Evolutionary conservation across 2,329 filamentous ascomycete species (phyloP), one percentile per base, ranked within the genome.

Genomic region (Pezicula neosporulosa): DNA sequence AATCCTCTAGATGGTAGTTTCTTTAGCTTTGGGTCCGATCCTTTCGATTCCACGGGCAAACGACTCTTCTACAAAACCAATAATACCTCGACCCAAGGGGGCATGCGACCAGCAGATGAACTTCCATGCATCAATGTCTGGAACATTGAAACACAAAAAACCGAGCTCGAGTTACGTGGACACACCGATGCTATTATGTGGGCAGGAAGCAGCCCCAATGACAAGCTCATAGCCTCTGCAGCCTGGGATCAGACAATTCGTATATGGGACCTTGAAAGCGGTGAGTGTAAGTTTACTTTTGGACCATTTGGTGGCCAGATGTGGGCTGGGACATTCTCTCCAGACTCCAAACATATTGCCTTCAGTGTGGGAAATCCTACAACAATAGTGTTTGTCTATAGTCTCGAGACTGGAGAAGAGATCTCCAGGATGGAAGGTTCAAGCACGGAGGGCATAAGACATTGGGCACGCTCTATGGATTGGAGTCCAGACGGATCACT

Each of bases 141-240:
- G 12, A 44, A 44, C 16, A 44, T 16, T 6, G 8, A 10, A 13
- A n/a, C 13, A 6, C 15, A 21, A 16, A 15, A 8, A 10, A n/a
- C 28, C 16, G 42, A 44, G 21, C 7, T 27, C 12, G 21, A 28
- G n/a, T 16, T 33, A 16, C 27, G 42, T 13, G 46, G 36, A 13
- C 46, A 48, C 35, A 48, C n/a, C 3, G 46, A 48, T 16, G 15
- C n/a, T 13, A 48, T 48, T 30, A 48, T 48, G 45, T 47, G 45
- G 45, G 45, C 18, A 13, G 45, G 12, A 10, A 13, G 18, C 10
- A 47, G 45, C 19, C 45, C 45, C 16, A 38, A 38, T 16, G 24
- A 19, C 19, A 27, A 47, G 36, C 16, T 39, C 12, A 47, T 47
- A 13, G 45, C 45, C 15, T 39, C 45, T 38, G 33, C 35, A 18